Percentiles rank a stretch among this genome's conserved stretches.
These are phyloP conservation scores for Cryptosporidium tyzzeri DNA, from an alignment of 169 alveolate species.

Conservation along the genomic window DNA sequence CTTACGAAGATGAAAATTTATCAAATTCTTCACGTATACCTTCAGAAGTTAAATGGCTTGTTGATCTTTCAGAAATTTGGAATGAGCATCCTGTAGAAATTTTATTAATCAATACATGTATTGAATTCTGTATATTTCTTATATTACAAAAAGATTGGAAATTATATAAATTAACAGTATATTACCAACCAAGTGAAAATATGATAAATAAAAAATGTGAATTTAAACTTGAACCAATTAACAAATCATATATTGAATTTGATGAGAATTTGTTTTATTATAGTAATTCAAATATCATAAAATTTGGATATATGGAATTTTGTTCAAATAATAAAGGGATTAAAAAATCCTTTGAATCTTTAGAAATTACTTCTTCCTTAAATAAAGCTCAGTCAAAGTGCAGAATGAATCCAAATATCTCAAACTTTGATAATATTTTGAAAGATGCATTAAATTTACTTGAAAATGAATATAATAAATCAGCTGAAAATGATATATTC, in stretches of 20 bases:
- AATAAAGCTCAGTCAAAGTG: background rate
- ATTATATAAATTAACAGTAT: conserved; percentile 33
- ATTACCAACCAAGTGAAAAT: conserved; percentile 15
- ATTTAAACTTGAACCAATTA: background rate
- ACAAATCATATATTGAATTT: background rate
- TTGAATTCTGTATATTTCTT: background rate
- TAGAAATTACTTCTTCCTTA: conserved; percentile 1
- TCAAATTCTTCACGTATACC: background rate
- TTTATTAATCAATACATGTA: background rate
- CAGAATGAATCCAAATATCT: background rate
- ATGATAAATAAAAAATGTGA: conserved; percentile 33
- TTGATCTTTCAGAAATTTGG: conserved; percentile 54
- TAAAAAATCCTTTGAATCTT: background rate
- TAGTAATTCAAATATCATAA: background rate
- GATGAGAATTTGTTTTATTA: background rate
- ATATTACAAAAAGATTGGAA: conserved; percentile 2
- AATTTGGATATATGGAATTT: conserved; percentile 14
- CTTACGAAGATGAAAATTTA: background rate
- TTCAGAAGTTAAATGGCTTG: conserved; percentile 27
- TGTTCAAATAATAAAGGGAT: background rate
- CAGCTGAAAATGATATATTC: background rate
- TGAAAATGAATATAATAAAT: background rate
- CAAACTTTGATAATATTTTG: background rate
- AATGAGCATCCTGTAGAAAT: conserved; percentile 45
- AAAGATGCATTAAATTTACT: conserved; percentile 2